Percentiles rank a stretch among this genome's conserved stretches.
These are phyloP conservation scores for Uromyces viciae-fabae DNA, from an alignment of 1,284 basidiomycete species.

Conservation along the genomic window DNA sequence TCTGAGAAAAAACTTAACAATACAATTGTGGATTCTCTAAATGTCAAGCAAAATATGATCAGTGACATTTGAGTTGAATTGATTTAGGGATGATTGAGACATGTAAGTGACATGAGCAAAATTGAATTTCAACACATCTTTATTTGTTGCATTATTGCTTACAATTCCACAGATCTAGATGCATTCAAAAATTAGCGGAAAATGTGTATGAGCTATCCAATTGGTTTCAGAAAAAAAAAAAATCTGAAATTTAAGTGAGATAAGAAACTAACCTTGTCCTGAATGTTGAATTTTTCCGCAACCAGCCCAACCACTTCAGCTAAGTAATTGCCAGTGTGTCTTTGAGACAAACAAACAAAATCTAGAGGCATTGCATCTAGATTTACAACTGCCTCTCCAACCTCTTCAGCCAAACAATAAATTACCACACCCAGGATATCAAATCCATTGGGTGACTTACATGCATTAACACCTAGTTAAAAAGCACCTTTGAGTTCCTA, in stretches of 20 bases:
- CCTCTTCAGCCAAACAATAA: background rate
- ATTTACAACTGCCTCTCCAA: background rate
- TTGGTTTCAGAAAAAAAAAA: background rate
- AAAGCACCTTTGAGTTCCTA: background rate
- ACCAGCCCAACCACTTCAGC: background rate
- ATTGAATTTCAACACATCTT: background rate
- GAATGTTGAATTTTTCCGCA: background rate
- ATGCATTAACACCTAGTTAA: background rate
- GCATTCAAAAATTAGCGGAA: no score
- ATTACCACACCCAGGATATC: background rate
- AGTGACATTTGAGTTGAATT: no score
- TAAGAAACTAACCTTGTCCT: background rate
- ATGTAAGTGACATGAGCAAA: no score
- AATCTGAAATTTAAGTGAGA: background rate
- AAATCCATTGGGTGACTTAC: background rate
- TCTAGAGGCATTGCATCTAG: background rate
- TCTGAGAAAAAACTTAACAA: no score
- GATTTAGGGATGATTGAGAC: no score
- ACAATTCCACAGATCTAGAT: conserved; percentile 18
- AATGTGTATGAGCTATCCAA: background rate
- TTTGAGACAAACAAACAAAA: background rate
- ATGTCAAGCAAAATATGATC: no score
- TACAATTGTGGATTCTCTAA: no score
- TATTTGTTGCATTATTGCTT: background rate
- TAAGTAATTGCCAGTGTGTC: background rate